Evolutionary conservation across 306 rosid genomes (phyloP).

Genomic region (Arachis hypogaea): DNA sequence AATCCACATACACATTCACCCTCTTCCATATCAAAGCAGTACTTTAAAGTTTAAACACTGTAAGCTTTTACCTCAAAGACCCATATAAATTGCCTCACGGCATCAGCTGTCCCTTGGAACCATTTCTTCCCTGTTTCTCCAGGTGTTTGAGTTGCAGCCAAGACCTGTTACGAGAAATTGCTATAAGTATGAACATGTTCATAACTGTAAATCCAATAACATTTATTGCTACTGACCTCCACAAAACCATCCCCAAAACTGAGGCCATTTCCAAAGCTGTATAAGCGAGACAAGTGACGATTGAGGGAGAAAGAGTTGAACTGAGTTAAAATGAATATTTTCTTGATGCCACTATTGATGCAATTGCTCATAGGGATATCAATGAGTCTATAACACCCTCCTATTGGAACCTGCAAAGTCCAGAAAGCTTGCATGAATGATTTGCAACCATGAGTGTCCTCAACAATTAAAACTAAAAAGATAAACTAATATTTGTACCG

Average conservation of each 20-base stretch:
- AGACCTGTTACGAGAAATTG: constrained; percentile 56
- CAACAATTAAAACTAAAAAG: not conserved
- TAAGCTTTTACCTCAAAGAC: constrained; percentile 77
- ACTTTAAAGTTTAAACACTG: constrained; percentile 9
- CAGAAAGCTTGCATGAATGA: not conserved
- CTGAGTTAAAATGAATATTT: constrained; percentile 82
- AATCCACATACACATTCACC: constrained; percentile 28
- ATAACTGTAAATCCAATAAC: not conserved
- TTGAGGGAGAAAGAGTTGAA: constrained; percentile 90
- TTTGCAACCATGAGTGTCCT: not conserved
- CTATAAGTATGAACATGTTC: not conserved
- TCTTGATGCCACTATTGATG: constrained; percentile 88
- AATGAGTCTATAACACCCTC: constrained; percentile 90
- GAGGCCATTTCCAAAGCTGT: constrained; percentile 75
- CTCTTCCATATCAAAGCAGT: not conserved
- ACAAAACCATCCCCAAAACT: constrained; percentile 87
- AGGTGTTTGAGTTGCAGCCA: constrained; percentile 95
- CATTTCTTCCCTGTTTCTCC: constrained; percentile 89
- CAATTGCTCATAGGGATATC: constrained; percentile 97
- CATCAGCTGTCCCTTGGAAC: constrained; percentile 99
- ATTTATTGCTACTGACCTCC: constrained; percentile 57
- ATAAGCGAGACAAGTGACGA: constrained; percentile 80
- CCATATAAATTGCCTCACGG: constrained; percentile 92
- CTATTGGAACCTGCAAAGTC: constrained; percentile 75
- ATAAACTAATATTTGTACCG: constrained; percentile 46